These are phyloP conservation scores for Euphrasia arctica DNA, from an alignment of 305 asterid genomes.

Conservation along the genomic window DNA sequence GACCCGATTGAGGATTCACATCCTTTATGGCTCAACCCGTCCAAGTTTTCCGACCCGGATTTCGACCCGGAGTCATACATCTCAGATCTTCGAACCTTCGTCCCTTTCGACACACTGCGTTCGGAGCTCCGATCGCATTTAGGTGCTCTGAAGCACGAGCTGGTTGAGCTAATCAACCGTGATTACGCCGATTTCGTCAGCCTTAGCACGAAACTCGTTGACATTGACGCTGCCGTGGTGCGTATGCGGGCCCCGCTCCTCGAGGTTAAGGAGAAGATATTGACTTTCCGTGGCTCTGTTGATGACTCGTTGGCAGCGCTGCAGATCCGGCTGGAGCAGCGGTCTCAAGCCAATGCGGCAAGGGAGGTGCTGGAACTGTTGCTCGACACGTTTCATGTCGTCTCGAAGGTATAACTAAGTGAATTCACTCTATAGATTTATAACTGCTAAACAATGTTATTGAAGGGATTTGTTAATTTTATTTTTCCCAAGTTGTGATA, in stretches of 20 bases:
- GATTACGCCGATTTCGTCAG: constrained; percentile 93
- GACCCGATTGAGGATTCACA: constrained; percentile 74
- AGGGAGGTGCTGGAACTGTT: constrained; percentile 83
- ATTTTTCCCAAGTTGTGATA: neutral
- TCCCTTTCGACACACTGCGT: constrained; percentile 88
- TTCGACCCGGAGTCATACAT: constrained; percentile 89
- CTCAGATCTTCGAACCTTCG: constrained; percentile 93
- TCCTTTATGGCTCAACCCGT: constrained; percentile 88
- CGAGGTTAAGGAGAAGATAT: constrained; percentile 85
- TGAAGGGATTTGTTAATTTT: neutral
- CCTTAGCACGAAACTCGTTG: constrained; percentile 87
- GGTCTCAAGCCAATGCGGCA: constrained; percentile 75
- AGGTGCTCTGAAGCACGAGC: constrained; percentile 64
- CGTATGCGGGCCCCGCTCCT: constrained; percentile 94
- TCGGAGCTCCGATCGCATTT: constrained; percentile 81
- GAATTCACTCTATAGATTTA: neutral
- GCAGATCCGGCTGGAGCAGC: constrained; percentile 78
- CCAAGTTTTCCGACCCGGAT: constrained; percentile 61
- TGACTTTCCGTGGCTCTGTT: constrained; percentile 62
- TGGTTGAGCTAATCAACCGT: constrained; percentile 84
- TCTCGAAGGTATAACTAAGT: constrained; percentile 61
- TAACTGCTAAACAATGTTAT: constrained; percentile 1
- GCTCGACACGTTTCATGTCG: constrained; percentile 92
- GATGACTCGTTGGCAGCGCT: constrained; percentile 68
- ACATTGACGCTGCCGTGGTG: constrained; percentile 82